Conservation (phyloP, 768 basidiomycete genomes). For the Termitomyces sp. region DNA sequence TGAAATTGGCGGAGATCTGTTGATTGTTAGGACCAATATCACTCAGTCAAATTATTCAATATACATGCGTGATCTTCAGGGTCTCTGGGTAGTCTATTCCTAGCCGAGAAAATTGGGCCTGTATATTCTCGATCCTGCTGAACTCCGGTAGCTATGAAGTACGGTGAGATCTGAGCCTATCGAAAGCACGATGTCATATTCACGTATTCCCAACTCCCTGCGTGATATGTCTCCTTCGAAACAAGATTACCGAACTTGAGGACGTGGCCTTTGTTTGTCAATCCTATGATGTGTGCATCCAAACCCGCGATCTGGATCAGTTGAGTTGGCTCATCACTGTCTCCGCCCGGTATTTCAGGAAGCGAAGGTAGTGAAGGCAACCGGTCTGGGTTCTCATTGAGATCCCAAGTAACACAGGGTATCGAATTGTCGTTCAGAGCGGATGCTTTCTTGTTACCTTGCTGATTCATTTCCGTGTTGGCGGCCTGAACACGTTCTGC, state of each 20-base stretch:
- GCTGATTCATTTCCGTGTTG: slow-evolving; percentile 45
- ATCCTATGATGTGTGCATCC: slow-evolving; percentile 68
- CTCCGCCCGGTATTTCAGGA: slow-evolving; percentile 44
- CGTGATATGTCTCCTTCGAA: slow-evolving; percentile 34
- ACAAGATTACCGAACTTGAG: slow-evolving; percentile 55
- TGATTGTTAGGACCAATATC: slow-evolving; percentile 6
- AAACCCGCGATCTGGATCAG: slow-evolving; percentile 83
- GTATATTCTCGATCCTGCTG: slow-evolving; percentile 58
- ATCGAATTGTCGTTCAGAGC: slow-evolving; percentile 43
- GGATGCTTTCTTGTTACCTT: slow-evolving; percentile 33
- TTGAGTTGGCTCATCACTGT: slow-evolving; percentile 32
- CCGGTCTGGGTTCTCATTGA: slow-evolving; percentile 50
- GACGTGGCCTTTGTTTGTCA: slow-evolving; percentile 81
- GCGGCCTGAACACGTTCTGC: slow-evolving; percentile 32
- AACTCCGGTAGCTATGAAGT: slow-evolving; percentile 64
- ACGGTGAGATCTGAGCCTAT: not conserved
- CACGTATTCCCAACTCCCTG: slow-evolving; percentile 72
- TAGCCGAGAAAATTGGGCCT: slow-evolving; percentile 20
- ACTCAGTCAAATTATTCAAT: slow-evolving; percentile 19
- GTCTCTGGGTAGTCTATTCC: slow-evolving; percentile 35
- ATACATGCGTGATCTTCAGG: slow-evolving; percentile 78
- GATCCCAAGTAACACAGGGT: slow-evolving; percentile 60
- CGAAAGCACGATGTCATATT: slow-evolving; percentile 22
- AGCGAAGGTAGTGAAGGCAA: slow-evolving; percentile 63
- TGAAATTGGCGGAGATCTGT: slow-evolving; percentile 83